Conservation (phyloP, 768 basidiomycete genomes). For the Albatrellus ellisii region DNA sequence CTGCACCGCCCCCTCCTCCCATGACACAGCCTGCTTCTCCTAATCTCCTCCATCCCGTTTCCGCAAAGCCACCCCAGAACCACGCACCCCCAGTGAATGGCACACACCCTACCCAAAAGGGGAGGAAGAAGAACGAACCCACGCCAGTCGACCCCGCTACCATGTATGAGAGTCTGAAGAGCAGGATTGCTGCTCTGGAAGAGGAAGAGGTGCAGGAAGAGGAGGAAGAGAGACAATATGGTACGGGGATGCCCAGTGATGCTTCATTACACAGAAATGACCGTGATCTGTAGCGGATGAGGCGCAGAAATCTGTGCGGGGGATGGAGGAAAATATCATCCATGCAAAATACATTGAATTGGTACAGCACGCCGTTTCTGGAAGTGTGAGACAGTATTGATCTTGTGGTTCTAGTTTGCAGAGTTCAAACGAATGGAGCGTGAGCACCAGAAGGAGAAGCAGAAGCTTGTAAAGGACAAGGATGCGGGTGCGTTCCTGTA, state of each 20-base stretch:
- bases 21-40: slow-evolving; percentile 19
- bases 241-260: slow-evolving; percentile 28
- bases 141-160: slow-evolving; percentile 65
- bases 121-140: slow-evolving; percentile 61
- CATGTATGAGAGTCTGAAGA: slow-evolving; percentile 85
- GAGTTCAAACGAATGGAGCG: slow-evolving; percentile 79
- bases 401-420: slow-evolving; percentile 46
- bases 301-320: slow-evolving; percentile 76
- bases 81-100: slow-evolving; percentile 15
- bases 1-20: slow-evolving; percentile 39
- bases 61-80: slow-evolving; percentile 19
- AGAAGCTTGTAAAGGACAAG: slow-evolving; percentile 84
- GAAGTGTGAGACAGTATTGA: background rate
- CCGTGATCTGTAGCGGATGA: slow-evolving; percentile 51
- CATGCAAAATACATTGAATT: slow-evolving; percentile 83
- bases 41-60: slow-evolving; percentile 26
- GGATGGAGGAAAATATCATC: slow-evolving; percentile 69
- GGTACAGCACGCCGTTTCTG: slow-evolving; percentile 30
- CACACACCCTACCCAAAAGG: slow-evolving; percentile 16
- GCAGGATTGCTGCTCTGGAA: slow-evolving; percentile 77
- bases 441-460: slow-evolving; percentile 85
- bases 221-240: slow-evolving; percentile 70
- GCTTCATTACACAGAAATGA: background rate
- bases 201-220: slow-evolving; percentile 81
- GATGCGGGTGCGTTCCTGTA: slow-evolving; percentile 54